Evolutionary conservation across 495 filamentous ascomycete genomes (phyloP), one percentile per base, ranked within the genome.

Genomic region (Aspergillus panamensis): DNA sequence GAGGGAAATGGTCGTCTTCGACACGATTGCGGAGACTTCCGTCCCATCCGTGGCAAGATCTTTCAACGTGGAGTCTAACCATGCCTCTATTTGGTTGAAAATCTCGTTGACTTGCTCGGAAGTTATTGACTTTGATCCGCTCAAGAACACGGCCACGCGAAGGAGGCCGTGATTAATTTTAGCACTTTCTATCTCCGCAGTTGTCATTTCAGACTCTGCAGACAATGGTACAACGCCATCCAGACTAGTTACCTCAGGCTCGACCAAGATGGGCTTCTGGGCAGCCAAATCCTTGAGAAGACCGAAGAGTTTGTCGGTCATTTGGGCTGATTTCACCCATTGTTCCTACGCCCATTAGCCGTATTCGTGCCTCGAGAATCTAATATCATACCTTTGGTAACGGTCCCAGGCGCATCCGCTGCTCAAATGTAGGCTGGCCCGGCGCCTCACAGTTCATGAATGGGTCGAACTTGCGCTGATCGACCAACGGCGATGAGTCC

Each of bases 381-480:
- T n/a, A 30, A 12, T 35, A 53, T 61, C 71, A 52, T 65, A 79
- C 77, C 51, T 61, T 62, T 53, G 77, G 77, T 37, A 73, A 52
- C 8, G 76, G 73, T 20, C 77, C 77, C 50, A 68, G 43, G 37
- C 74, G 71, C 53, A 80, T 54, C 19, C 64, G 66, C 55, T 78
- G 63, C 57, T 80, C 77, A 32, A 82, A 73, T 13, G 65, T 62
- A 14, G 70, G 62, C 62, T 73, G 67, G 19, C 60, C 66, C 21
- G 61, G 60, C 6, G 68, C 65, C 62, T 82, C 77, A 53, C 74
- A 77, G 35, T 73, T 74, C 68, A 79, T 77, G 40, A 80, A 81
- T 32, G 74, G 70, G 33, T 67, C 63, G 35, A 70, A 77, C 7
- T 53, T 59, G 47, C 76, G 69, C 47, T 70, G 63, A 53, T 79